phyloP scores from a whole-genome alignment of 2,329 filamentous ascomycete genomes.

The Claviceps sorghi region DNA sequence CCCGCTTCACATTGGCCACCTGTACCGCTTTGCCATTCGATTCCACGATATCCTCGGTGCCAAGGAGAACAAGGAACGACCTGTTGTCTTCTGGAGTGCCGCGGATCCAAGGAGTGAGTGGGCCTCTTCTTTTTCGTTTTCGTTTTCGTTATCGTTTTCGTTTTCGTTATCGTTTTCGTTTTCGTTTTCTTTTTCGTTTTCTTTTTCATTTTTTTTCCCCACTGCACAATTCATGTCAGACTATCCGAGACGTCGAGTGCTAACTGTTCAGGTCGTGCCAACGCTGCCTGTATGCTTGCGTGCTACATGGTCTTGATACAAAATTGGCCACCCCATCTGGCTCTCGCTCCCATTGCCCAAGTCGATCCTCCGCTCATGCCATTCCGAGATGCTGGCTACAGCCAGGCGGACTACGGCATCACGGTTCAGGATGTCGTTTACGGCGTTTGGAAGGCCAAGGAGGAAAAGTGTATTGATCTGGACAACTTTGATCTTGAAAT shows the following conservation, averaged over 20 bases:
- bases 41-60: slow-evolving; percentile 91
- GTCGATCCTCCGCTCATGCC: slow-evolving; percentile 97
- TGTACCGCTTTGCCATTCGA: slow-evolving; percentile 90
- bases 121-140: not conserved
- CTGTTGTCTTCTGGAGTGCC: slow-evolving; percentile 92
- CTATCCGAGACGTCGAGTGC: not conserved
- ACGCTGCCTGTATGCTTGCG: slow-evolving; percentile 85
- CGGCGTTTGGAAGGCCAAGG: slow-evolving; percentile 96
- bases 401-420: slow-evolving; percentile 90
- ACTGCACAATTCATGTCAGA: not conserved
- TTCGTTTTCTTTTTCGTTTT: too few species aligned
- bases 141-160: too few species aligned
- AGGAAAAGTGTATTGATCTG: slow-evolving; percentile 78
- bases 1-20: slow-evolving; percentile 88
- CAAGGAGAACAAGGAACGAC: slow-evolving; percentile 74
- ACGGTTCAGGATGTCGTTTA: slow-evolving; percentile 97
- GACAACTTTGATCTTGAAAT: slow-evolving; percentile 93
- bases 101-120: slow-evolving; percentile 76
- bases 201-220: too few species aligned
- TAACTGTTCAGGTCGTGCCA: slow-evolving; percentile 55
- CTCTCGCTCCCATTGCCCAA: slow-evolving; percentile 88
- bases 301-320: slow-evolving; percentile 99
- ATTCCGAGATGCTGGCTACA: slow-evolving; percentile 95
- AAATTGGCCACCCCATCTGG: slow-evolving; percentile 91
- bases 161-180: too few species aligned